Evolutionary conservation across 2,329 filamentous ascomycete species (phyloP), one percentile per base, ranked within the genome.

Genomic region (Sporothrix variecibatus): DNA sequence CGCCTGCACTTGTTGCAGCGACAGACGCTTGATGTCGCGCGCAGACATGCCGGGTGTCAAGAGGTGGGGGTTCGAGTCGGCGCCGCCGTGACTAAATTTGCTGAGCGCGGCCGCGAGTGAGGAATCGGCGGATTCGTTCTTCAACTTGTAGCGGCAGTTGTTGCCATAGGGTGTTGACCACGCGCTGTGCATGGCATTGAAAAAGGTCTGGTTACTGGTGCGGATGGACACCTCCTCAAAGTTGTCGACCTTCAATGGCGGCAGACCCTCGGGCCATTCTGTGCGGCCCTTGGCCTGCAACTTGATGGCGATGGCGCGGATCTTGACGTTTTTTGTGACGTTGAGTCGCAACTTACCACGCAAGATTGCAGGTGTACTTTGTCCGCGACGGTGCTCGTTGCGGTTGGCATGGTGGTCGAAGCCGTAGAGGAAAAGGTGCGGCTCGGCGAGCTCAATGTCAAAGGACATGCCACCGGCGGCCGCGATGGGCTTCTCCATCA

Each of bases 181-280:
- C 3, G 85, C 85, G 73, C 89, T 86, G 76, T 90, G 88, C 80
- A 88, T 85, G 67, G 93, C 92, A 79, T 98, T 97, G 86, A 98
- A 99, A 81, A 98, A 98, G 0, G 92, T 95, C 83, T 94, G 91
- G 23, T 91, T 95, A 79, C 98, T 95, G 56, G 93, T 95, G 82
- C 97, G 92, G 75, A 98, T 87, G 3, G 91, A 93, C 78, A 96
- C 93, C 76, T 94, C 93, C 80, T 98, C 94, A 78, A 90, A 92
- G 72, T 94, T 90, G 56, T 97, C 93, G 0, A 92, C 88, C 82
- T 97, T 97, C 74, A 92, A 88, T 0, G 95, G 94, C 2, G 96
- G 95, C 40, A 98, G 96, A 70, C 94, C 94, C 84, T 98, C 96
- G 20, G 96, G 95, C 96, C 96, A 99, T 80, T 97, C 94, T 1